phyloP scores from a whole-genome alignment of 2,329 filamentous ascomycete genomes.

The Botrytis byssoidea region DNA sequence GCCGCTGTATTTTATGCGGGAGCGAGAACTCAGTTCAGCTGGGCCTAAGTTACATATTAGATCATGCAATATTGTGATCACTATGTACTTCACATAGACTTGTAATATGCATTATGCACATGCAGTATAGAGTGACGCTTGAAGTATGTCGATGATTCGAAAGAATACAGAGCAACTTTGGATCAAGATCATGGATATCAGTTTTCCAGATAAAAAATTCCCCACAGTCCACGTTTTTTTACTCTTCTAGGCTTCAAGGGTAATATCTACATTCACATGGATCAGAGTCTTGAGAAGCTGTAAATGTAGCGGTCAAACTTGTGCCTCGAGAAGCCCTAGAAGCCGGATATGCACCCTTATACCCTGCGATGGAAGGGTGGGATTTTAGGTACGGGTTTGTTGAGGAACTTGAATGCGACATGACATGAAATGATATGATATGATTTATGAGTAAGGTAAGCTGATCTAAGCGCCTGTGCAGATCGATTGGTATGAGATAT shows the following conservation, averaged over 20 bases:
- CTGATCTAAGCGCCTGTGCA: constrained; percentile 19
- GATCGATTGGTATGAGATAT: constrained; percentile 2
- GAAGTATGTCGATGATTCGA: background rate
- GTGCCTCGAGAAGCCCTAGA: background rate
- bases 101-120: background rate
- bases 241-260: background rate
- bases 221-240: constrained; percentile 17
- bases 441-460: constrained; percentile 4
- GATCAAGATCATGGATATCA: background rate
- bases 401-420: background rate
- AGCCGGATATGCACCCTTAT: background rate
- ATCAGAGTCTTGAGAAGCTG: background rate
- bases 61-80: constrained; percentile 1
- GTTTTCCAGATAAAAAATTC: background rate
- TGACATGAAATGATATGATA: background rate
- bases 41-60: background rate
- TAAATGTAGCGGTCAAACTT: constrained; percentile 21
- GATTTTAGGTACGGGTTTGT: background rate
- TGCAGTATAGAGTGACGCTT: background rate
- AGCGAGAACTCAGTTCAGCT: constrained; percentile 1
- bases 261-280: background rate
- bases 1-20: background rate
- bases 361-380: background rate
- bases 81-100: background rate
- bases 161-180: background rate